phyloP scores from a whole-genome alignment of 2,329 filamentous ascomycete genomes.

The Penicillium paneum region DNA sequence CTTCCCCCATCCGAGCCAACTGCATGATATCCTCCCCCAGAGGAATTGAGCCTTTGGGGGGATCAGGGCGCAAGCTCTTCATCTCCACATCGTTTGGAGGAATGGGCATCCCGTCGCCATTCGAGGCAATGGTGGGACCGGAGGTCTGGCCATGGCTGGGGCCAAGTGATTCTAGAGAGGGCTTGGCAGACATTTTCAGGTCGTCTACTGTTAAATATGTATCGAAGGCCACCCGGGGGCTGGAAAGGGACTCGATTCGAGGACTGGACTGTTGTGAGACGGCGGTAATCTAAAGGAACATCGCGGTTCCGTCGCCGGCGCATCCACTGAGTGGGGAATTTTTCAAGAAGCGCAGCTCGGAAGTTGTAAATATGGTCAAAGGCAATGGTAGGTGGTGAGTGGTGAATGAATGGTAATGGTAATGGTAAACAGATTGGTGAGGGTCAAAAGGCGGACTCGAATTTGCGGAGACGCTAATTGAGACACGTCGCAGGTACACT shows the following conservation, averaged over 20 bases:
- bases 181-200: constrained; percentile 27
- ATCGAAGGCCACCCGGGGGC: not conserved
- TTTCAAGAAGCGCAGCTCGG: not conserved
- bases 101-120: constrained; percentile 27
- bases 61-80: constrained; percentile 35
- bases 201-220: not conserved
- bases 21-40: constrained; percentile 88
- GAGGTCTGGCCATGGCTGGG: constrained; percentile 24
- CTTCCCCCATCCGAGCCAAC: constrained; percentile 81
- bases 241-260: constrained; percentile 12
- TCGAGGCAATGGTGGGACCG: constrained; percentile 26
- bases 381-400: not conserved
- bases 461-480: constrained; percentile 9
- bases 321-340: not conserved
- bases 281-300: constrained; percentile 14
- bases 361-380: not conserved
- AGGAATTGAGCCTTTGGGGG: constrained; percentile 36
- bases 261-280: not conserved
- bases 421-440: not conserved
- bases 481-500: constrained; percentile 1
- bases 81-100: constrained; percentile 41
- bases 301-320: constrained; percentile 6
- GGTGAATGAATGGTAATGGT: not conserved
- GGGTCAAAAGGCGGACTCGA: not conserved
- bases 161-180: constrained; percentile 24